Evolutionary conservation across 257 asterid species (phyloP), one percentile per base, ranked within the genome.

Genomic region (Nicotiana sylvestris): DNA sequence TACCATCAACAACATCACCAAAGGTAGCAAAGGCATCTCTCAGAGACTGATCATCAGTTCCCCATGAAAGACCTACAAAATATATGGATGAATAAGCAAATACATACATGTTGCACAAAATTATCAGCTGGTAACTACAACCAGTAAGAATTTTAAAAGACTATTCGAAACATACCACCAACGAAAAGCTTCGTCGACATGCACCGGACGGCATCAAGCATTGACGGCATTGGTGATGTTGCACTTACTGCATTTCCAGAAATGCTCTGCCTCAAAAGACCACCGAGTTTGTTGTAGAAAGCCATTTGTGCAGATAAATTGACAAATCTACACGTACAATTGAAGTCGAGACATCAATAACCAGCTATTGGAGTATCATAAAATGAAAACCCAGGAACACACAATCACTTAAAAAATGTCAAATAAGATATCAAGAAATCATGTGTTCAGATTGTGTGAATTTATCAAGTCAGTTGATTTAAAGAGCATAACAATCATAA

Each of bases 1-100:
- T 81, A 89, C 91, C 92, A 32, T 89, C 92, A 32, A 74, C 76
- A 51, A 88, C 88, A 18, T 94, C 94, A n/a, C 98, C 99, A 81
- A 87, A 95, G 90, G 83, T 81, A 57, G 92, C 11, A 83, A 95
- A 95, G 61, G 99, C 99, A 3, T 92, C 95, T 84, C 56, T 92
- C 76, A 94, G 86, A 6, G 89, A 81, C 55, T 78, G 81, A 39
- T 92, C 97, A 78, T 92, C 92, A 70, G 97, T 90, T 81, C 89
- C 90, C 76, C 84, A 92, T 6, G 98, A 91, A 39, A 95, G 97
- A 66, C 99, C 99, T 96, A 39, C 49, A 21, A 66, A 17, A 30
- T 8, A 43, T 11, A 85, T 6, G 35, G 66, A 61, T 1, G 65
- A 74, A 35, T 6, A 33, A 43, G 49, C 81, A 30, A 9, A 32